Conservation (phyloP, 2,329 filamentous ascomycete genomes). For the Diaporthe longicolla region DNA sequence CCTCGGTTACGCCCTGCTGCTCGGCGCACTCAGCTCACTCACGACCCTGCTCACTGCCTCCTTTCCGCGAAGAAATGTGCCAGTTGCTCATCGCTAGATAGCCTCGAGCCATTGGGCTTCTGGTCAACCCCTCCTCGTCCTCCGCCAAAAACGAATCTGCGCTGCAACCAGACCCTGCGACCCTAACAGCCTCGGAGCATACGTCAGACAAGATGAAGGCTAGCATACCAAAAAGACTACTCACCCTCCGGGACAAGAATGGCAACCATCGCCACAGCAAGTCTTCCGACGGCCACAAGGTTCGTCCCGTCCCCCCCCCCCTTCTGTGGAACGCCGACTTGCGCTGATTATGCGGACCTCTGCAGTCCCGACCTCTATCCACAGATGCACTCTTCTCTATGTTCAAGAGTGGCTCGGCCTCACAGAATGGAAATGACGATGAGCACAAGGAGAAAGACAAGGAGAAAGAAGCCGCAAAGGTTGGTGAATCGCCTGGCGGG, state of each 20-base stretch:
- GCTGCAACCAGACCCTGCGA: constrained; percentile 23
- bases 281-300: constrained; percentile 69
- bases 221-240: constrained; percentile 73
- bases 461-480: constrained; percentile 60
- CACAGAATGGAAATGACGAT: constrained; percentile 69
- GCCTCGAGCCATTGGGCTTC: constrained; percentile 44
- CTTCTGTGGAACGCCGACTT: background rate
- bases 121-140: constrained; percentile 39
- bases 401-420: constrained; percentile 73
- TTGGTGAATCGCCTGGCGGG: constrained; percentile 44
- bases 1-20: background rate
- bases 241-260: constrained; percentile 78
- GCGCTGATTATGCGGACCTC: constrained; percentile 42
- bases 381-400: constrained; percentile 73
- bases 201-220: constrained; percentile 63
- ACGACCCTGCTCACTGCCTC: background rate
- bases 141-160: constrained; percentile 19
- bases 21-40: background rate
- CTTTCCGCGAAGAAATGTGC: constrained; percentile 39
- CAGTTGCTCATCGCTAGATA: constrained; percentile 40
- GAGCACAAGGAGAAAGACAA: constrained; percentile 67
- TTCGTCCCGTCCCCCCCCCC: constrained; percentile 50
- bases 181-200: constrained; percentile 16
- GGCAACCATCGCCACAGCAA: constrained; percentile 66
- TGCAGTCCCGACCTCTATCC: constrained; percentile 66